Percentiles rank a stretch among this genome's conserved stretches.
Conservation (phyloP, 1,139 yeast genomes). For the Suhomyces bribrorum region DNA sequence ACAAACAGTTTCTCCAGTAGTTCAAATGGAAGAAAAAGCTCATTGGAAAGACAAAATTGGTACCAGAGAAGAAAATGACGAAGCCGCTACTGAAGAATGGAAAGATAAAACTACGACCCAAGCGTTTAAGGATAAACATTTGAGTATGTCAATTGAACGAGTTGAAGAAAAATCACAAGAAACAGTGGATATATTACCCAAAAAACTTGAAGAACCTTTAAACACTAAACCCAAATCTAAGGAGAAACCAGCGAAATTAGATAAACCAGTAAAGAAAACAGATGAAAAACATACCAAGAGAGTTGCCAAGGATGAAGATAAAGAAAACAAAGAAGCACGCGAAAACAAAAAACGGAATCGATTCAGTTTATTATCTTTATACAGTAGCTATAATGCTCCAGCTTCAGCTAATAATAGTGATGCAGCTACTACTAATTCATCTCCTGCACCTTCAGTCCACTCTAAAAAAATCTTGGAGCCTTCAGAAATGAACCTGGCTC, state of each 20-base stretch:
- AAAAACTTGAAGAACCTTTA: conserved; percentile 9
- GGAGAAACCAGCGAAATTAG: conserved; percentile 6
- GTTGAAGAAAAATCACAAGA: conserved; percentile 11
- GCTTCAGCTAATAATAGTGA: conserved; percentile 9
- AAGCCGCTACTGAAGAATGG: conserved; percentile 3
- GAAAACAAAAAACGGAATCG: conserved; percentile 48
- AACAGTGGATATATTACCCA: conserved; percentile 5
- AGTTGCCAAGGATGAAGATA: conserved; percentile 18
- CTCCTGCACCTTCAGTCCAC: conserved; percentile 14
- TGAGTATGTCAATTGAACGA: conserved; percentile 5
- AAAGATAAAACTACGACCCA: conserved; percentile 8
- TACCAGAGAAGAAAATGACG: conserved; percentile 5
- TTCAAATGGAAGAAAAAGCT: conserved; percentile 8
- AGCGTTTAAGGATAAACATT: conserved; percentile 7
- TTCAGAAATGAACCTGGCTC: conserved; percentile 31
- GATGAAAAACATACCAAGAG: conserved; percentile 8
- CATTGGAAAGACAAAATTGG: conserved; percentile 9
- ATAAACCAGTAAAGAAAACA: conserved; percentile 1
- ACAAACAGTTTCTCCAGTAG: conserved; percentile 18
- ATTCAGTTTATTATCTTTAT: conserved; percentile 56
- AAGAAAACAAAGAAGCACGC: conserved; percentile 25
- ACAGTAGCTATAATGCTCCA: conserved; percentile 38
- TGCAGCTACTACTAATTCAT: conserved; percentile 13
- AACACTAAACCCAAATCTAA: conserved; percentile 6
- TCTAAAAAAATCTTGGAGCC: conserved; percentile 45